phyloP scores from a whole-genome alignment of 2,329 filamentous ascomycete species.

The Exserohilum rostratum region DNA sequence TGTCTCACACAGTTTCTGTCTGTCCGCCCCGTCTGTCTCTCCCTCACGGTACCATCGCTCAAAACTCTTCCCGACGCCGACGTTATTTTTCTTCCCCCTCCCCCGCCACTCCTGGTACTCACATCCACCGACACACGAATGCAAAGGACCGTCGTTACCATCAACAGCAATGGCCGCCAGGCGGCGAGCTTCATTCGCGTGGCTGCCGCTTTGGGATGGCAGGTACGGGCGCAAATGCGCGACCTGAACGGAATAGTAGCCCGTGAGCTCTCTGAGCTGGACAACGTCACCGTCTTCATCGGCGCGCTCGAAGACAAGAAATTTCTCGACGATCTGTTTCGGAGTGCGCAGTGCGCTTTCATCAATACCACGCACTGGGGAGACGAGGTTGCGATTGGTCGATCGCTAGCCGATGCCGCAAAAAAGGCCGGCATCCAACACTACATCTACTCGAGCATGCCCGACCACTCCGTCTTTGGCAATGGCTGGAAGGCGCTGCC shows the following conservation, averaged over 20 bases:
- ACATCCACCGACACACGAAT: slow-evolving; percentile 35
- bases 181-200: slow-evolving; percentile 94
- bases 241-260: slow-evolving; percentile 87
- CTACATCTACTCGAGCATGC: slow-evolving; percentile 97
- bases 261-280: slow-evolving; percentile 79
- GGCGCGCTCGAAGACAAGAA: slow-evolving; percentile 73
- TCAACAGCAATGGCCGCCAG: slow-evolving; percentile 95
- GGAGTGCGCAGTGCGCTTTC: slow-evolving; percentile 85
- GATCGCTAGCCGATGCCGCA: slow-evolving; percentile 85
- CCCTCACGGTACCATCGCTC: slow-evolving; percentile 7
- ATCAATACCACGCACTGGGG: slow-evolving; percentile 98
- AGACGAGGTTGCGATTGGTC: slow-evolving; percentile 88
- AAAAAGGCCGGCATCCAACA: slow-evolving; percentile 84
- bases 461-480: slow-evolving; percentile 84
- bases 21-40: not conserved
- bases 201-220: slow-evolving; percentile 90
- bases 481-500: slow-evolving; percentile 80
- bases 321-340: slow-evolving; percentile 79
- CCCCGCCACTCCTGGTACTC: slow-evolving; percentile 6
- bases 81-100: no score
- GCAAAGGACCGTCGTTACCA: slow-evolving; percentile 78
- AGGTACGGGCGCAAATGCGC: slow-evolving; percentile 88
- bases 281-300: slow-evolving; percentile 78
- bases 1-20: not conserved
- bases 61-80: not conserved